phyloP scores from a whole-genome alignment of 2,329 filamentous ascomycete species.

The Xylaria sp. region DNA sequence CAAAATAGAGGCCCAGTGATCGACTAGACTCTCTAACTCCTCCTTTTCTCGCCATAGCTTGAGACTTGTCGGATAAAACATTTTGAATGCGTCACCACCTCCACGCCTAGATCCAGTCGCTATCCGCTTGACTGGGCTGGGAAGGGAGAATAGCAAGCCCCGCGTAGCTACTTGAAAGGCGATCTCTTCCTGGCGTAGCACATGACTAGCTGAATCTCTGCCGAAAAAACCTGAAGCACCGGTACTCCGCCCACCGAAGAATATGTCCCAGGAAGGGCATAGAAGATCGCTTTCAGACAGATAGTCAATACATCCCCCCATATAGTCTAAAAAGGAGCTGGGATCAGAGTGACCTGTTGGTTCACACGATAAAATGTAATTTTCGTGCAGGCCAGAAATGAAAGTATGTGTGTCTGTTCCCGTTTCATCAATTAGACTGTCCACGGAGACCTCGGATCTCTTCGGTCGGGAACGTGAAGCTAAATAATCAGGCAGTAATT shows the following conservation, averaged over 20 bases:
- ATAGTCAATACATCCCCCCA: constrained; percentile 86
- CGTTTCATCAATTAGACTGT: constrained; percentile 88
- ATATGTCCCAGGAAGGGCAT: constrained; percentile 75
- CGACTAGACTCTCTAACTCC: constrained; percentile 79
- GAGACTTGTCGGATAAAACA: constrained; percentile 90
- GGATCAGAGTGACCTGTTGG: constrained; percentile 61
- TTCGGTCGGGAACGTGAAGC: constrained; percentile 68
- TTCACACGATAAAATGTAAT: constrained; percentile 88
- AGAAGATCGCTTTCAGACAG: constrained; percentile 91
- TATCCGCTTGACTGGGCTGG: constrained; percentile 84
- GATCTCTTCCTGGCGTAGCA: constrained; percentile 91
- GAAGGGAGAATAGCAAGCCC: constrained; percentile 85
- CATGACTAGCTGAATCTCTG: constrained; percentile 73
- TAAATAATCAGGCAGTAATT: constrained; percentile 70
- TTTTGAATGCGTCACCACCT: constrained; percentile 76
- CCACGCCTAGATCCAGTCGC: constrained; percentile 56
- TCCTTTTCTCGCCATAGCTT: constrained; percentile 87
- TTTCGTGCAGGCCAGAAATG: constrained; percentile 90
- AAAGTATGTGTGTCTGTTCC: constrained; percentile 94
- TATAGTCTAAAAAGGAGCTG: constrained; percentile 75
- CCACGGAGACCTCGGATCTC: constrained; percentile 72
- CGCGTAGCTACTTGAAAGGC: constrained; percentile 91
- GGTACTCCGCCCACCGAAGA: constrained; percentile 71
- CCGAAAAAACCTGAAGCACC: constrained; percentile 58
- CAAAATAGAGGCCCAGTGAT: constrained; percentile 72